Evolutionary conservation across 2,329 filamentous ascomycete species (phyloP).

Genomic region (Aspergillus calidoustus): DNA sequence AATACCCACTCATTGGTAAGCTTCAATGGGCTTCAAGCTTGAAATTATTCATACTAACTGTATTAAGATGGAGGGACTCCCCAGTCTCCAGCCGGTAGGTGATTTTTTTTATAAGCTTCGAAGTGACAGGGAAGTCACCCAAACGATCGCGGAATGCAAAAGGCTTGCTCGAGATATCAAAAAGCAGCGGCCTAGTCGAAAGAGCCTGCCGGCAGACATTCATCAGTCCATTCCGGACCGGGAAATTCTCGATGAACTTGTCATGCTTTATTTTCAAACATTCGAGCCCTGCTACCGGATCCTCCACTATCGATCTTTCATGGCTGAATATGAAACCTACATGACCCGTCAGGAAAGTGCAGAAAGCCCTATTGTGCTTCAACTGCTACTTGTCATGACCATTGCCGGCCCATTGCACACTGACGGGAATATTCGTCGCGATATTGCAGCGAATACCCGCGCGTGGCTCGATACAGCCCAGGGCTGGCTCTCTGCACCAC

Average conservation of each 20-base stretch:
- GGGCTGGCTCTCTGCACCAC: constrained; percentile 27
- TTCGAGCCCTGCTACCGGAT: constrained; percentile 38
- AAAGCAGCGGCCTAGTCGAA: constrained; percentile 23
- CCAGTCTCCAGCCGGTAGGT: constrained; percentile 14
- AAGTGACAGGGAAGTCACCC: not conserved
- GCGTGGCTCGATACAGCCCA: constrained; percentile 25
- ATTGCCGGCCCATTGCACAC: constrained; percentile 18
- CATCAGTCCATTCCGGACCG: constrained; percentile 20
- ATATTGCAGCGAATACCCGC: constrained; percentile 13
- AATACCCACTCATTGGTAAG: constrained; percentile 24
- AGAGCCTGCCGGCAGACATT: constrained; percentile 17
- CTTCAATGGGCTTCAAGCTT: not conserved
- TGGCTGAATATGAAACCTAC: constrained; percentile 29
- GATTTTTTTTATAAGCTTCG: constrained; percentile 7
- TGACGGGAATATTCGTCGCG: constrained; percentile 12
- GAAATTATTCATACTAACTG: not conserved
- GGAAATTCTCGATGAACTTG: constrained; percentile 21
- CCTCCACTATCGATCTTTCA: constrained; percentile 32
- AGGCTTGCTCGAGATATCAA: constrained; percentile 29
- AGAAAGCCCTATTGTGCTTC: constrained; percentile 18
- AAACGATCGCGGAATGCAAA: constrained; percentile 30
- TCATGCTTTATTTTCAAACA: constrained; percentile 28
- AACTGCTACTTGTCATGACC: constrained; percentile 31
- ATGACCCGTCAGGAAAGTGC: constrained; percentile 18
- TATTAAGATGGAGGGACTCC: constrained; percentile 15